Percentiles rank a stretch among this genome's conserved stretches.
Conservation (phyloP, 2,329 filamentous ascomycete genomes). For the Fusarium sp. region DNA sequence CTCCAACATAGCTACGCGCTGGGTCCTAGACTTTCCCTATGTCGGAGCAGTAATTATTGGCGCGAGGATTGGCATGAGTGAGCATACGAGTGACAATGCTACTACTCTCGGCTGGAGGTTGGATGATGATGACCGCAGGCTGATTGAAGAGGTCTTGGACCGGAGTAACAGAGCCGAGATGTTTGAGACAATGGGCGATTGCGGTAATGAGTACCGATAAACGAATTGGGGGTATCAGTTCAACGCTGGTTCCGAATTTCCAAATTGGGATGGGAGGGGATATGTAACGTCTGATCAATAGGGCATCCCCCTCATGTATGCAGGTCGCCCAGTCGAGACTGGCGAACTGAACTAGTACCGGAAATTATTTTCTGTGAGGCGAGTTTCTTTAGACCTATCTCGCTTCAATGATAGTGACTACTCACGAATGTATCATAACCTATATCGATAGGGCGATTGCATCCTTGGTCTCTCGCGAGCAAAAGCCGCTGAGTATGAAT, state of each 20-base stretch:
- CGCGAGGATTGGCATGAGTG: not conserved
- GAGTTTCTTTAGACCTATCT: not conserved
- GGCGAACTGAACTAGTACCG: not conserved
- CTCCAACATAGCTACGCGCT: not conserved
- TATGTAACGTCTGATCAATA: not conserved
- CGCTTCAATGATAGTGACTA: no score
- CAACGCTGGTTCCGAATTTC: not conserved
- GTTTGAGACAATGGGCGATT: not conserved
- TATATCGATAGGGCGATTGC: no score
- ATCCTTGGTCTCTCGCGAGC: rapidly evolving
- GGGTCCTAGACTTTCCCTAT: not conserved
- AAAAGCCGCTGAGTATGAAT: not conserved
- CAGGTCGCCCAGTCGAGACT: not conserved
- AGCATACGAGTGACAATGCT: not conserved
- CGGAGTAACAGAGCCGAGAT: not conserved
- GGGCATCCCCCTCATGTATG: not conserved
- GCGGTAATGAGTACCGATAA: not conserved
- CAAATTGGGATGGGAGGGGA: not conserved
- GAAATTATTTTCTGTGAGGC: not conserved
- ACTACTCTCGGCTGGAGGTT: not conserved
- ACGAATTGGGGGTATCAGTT: no score
- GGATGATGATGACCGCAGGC: not conserved
- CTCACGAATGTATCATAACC: rapidly evolving
- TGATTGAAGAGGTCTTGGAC: not conserved
- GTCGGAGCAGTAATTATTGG: not conserved